A percentile compares a stretch with the other conserved stretches of the same genome.
These are phyloP conservation scores for Fistulina hepatica DNA, from an alignment of 1,284 basidiomycete species.

Conservation along the genomic window DNA sequence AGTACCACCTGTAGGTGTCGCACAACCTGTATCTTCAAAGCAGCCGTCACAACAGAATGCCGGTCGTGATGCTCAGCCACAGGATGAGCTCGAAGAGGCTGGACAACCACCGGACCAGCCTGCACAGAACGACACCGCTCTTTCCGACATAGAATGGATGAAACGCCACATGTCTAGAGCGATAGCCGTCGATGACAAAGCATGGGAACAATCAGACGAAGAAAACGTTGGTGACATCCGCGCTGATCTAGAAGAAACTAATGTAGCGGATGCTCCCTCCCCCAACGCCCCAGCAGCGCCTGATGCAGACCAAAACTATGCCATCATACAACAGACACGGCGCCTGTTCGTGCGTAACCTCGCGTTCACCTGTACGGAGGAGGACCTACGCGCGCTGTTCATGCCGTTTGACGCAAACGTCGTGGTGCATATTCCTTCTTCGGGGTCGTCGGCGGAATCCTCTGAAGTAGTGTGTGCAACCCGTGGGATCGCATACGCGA, in stretches of 20 bases:
- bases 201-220: slow-evolving; percentile 50
- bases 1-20: slow-evolving; percentile 12
- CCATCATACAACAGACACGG: slow-evolving; percentile 66
- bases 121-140: slow-evolving; percentile 10
- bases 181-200: slow-evolving; percentile 36
- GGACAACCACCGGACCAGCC: slow-evolving; percentile 3
- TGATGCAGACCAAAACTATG: slow-evolving; percentile 36
- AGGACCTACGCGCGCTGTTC: slow-evolving; percentile 66
- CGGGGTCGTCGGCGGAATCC: slow-evolving; percentile 49
- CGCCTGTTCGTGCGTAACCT: slow-evolving; percentile 90
- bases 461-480: too few species aligned
- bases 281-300: slow-evolving; percentile 10
- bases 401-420: slow-evolving; percentile 46
- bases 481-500: slow-evolving; percentile 83
- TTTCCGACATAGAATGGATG: slow-evolving; percentile 70
- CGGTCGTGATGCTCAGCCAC: slow-evolving; percentile 6
- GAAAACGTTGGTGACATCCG: slow-evolving; percentile 25
- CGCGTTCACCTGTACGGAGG: slow-evolving; percentile 71
- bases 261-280: slow-evolving; percentile 5
- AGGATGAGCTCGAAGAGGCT: slow-evolving; percentile 11
- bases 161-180: slow-evolving; percentile 47
- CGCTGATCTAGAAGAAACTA: slow-evolving; percentile 1
- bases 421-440: slow-evolving; percentile 79
- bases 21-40: slow-evolving; percentile 14
- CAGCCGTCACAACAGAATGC: slow-evolving; percentile 5